Percentiles rank a stretch among this genome's conserved stretches.
Evolutionary conservation across 345 rosid genomes (phyloP).

Genomic region (Hirschfeldia incana): DNA sequence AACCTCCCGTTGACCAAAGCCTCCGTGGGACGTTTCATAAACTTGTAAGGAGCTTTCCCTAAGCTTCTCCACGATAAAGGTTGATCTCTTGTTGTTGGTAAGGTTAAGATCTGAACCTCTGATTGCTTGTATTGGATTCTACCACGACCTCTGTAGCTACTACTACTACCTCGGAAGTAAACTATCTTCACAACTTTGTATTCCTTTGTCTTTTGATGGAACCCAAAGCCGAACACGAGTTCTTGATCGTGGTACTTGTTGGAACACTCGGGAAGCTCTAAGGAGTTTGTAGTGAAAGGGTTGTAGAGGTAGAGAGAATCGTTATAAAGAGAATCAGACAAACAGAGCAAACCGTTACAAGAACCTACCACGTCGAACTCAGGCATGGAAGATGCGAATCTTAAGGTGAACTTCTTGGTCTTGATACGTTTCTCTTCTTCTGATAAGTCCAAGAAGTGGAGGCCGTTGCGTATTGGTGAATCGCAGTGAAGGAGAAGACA

Average conservation of each 20-base stretch:
- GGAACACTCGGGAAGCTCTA: slow-evolving; percentile 47
- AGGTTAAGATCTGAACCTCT: slow-evolving; percentile 57
- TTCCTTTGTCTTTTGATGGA: slow-evolving; percentile 45
- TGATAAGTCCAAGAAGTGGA: slow-evolving; percentile 53
- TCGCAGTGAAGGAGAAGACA: slow-evolving; percentile 70
- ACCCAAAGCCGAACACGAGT: slow-evolving; percentile 66
- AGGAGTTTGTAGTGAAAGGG: slow-evolving; percentile 51
- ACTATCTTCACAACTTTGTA: slow-evolving; percentile 70
- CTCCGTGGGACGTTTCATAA: slow-evolving; percentile 58
- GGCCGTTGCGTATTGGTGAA: slow-evolving; percentile 52
- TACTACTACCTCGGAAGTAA: slow-evolving; percentile 41
- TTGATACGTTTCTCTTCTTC: slow-evolving; percentile 30
- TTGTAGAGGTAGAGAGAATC: slow-evolving; percentile 53
- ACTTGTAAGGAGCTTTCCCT: slow-evolving; percentile 63
- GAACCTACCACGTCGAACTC: slow-evolving; percentile 61
- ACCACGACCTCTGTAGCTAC: slow-evolving; percentile 32
- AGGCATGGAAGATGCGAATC: slow-evolving; percentile 43
- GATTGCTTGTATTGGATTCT: slow-evolving; percentile 46
- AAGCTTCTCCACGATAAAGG: slow-evolving; percentile 62
- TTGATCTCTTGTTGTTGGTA: slow-evolving; percentile 37
- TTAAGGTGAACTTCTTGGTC: slow-evolving; percentile 47
- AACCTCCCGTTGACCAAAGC: slow-evolving; percentile 74
- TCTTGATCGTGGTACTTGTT: slow-evolving; percentile 44
- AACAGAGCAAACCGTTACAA: slow-evolving; percentile 62
- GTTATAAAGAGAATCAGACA: slow-evolving; percentile 49